phyloP scores from a whole-genome alignment of 768 basidiomycete genomes.

The Tephrocybe sp. region DNA sequence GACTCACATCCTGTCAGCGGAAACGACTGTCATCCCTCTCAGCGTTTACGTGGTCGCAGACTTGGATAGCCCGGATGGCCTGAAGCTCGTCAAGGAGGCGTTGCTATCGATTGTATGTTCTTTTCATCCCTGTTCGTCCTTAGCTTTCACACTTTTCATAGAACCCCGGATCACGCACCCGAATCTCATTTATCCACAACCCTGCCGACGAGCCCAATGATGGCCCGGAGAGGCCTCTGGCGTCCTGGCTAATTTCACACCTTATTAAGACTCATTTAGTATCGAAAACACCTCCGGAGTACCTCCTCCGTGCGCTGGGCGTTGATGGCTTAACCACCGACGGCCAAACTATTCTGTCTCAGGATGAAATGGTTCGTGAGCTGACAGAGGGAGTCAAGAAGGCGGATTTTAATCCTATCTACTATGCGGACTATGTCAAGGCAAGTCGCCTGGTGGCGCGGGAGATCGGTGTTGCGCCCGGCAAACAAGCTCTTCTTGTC shows the following conservation, averaged over 20 bases:
- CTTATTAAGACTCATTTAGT: conserved; percentile 45
- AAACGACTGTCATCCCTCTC: conserved; percentile 36
- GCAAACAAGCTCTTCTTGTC: conserved; percentile 43
- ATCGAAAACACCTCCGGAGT: conserved; percentile 34
- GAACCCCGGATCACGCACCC: conserved; percentile 46
- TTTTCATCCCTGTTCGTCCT: conserved; percentile 3
- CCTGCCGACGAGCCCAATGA: conserved; percentile 34
- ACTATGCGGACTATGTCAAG: conserved; percentile 43
- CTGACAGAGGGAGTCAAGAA: conserved; percentile 35
- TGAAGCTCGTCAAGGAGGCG: conserved; percentile 61
- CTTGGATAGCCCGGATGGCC: conserved; percentile 63
- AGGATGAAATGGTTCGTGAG: conserved; percentile 28
- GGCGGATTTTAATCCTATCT: conserved; percentile 29
- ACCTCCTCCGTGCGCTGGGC: conserved; percentile 41
- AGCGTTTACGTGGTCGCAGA: conserved; percentile 74
- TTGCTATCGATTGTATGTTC: conserved; percentile 61
- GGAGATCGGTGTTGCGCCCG: conserved; percentile 58
- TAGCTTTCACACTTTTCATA: conserved; percentile 22
- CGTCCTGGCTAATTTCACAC: conserved; percentile 50
- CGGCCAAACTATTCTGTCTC: conserved; percentile 39
- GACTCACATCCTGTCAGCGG: conserved; percentile 20
- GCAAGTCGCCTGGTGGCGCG: conserved; percentile 49
- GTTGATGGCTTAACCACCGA: conserved; percentile 19
- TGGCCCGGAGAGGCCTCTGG: conserved; percentile 19
- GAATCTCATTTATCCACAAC: conserved; percentile 80